Conservation (phyloP, 768 basidiomycete species). For the Rhizopogon roseolus region DNA sequence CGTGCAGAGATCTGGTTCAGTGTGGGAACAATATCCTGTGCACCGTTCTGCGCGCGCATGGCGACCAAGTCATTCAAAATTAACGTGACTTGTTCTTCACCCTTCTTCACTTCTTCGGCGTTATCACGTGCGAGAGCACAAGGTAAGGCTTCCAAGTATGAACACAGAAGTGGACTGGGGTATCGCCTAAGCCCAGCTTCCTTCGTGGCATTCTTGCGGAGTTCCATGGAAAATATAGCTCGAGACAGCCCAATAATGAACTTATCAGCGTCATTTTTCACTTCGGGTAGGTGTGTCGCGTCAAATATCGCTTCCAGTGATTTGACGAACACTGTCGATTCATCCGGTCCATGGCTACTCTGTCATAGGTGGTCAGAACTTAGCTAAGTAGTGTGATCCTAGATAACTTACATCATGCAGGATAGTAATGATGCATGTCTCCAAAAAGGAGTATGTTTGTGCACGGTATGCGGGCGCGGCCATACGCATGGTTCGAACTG, state of each 20-base stretch:
- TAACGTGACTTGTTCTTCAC: slow-evolving; percentile 52
- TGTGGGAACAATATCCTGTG: slow-evolving; percentile 57
- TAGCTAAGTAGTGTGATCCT: not conserved
- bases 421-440: slow-evolving; percentile 64
- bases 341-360: slow-evolving; percentile 69
- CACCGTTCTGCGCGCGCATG: slow-evolving; percentile 42
- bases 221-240: slow-evolving; percentile 71
- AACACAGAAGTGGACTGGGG: slow-evolving; percentile 55
- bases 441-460: slow-evolving; percentile 65
- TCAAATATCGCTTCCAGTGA: slow-evolving; percentile 78
- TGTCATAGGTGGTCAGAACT: slow-evolving; percentile 21
- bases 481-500: slow-evolving; percentile 56
- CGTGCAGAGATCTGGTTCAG: slow-evolving; percentile 80
- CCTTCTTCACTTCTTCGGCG: slow-evolving; percentile 52
- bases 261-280: slow-evolving; percentile 62
- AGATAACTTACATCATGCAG: slow-evolving; percentile 64
- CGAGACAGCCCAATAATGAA: slow-evolving; percentile 68
- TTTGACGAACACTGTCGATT: slow-evolving; percentile 66
- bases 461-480: slow-evolving; percentile 41
- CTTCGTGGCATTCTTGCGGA: slow-evolving; percentile 52
- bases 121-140: slow-evolving; percentile 69
- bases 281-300: slow-evolving; percentile 63
- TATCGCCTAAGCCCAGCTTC: slow-evolving; percentile 48
- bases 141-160: slow-evolving; percentile 79
- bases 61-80: slow-evolving; percentile 66